Percentiles rank a stretch among this genome's conserved stretches.
Evolutionary conservation across 192 early-diverging fungal species (phyloP).

Genomic region (Ambispora gerdemannii): DNA sequence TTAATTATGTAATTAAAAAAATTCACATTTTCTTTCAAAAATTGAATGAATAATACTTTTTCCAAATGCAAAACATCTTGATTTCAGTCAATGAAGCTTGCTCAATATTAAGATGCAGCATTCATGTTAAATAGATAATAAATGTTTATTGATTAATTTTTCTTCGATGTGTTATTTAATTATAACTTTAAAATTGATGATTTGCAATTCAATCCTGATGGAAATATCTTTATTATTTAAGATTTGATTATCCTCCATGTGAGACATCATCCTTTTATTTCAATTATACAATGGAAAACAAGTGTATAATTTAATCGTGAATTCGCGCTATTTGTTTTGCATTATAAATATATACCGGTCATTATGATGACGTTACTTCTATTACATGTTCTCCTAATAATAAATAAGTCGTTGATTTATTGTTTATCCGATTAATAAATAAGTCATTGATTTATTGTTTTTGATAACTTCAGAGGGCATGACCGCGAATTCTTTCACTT

Average conservation of each 20-base stretch:
- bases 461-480: constrained; percentile 72
- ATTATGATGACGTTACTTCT: constrained; percentile 79
- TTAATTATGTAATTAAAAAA: neutral
- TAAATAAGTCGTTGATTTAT: constrained; percentile 46
- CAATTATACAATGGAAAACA: constrained; percentile 66
- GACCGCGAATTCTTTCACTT: constrained; percentile 71
- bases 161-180: constrained; percentile 74
- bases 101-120: too few relatives aligned
- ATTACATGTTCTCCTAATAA: constrained; percentile 88
- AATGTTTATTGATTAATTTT: constrained; percentile 85
- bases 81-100: constrained; percentile 91
- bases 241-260: neutral
- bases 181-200: constrained; percentile 80
- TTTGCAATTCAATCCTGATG: constrained; percentile 90
- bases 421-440: neutral
- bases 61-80: constrained; percentile 80
- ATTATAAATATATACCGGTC: constrained; percentile 73
- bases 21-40: constrained; percentile 90
- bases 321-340: constrained; percentile 88
- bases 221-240: constrained; percentile 34
- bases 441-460: constrained; percentile 34
- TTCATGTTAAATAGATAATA: constrained; percentile 59
- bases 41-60: constrained; percentile 86
- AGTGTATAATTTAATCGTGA: constrained; percentile 80
- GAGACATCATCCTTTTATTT: neutral